Conservation (phyloP, 345 rosid species). For the Murraya paniculata region DNA sequence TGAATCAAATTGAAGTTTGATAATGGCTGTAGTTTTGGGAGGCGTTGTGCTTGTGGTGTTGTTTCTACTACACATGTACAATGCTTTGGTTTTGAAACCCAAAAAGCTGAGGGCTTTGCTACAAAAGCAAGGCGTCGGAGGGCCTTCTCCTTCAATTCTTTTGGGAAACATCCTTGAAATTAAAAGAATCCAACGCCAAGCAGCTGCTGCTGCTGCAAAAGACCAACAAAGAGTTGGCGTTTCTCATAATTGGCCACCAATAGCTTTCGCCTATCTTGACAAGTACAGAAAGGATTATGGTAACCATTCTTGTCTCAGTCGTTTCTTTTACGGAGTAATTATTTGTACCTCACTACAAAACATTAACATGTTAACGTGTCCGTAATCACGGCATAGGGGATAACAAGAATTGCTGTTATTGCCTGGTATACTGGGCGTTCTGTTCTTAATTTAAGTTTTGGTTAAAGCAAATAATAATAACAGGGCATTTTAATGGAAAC, state of each 20-base stretch:
- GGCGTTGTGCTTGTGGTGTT: slow-evolving; percentile 12
- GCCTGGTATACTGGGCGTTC: too few relatives aligned
- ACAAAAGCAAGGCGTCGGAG: slow-evolving; percentile 41
- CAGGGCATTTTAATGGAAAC: too few relatives aligned
- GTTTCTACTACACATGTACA: slow-evolving; percentile 10
- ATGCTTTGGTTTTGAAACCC: slow-evolving; percentile 25
- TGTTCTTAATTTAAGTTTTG: too few relatives aligned
- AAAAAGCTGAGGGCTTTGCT: slow-evolving; percentile 29
- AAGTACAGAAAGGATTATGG: slow-evolving; percentile 38
- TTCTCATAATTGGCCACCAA: slow-evolving; percentile 42
- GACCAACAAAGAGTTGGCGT: neutral
- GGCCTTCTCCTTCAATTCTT: slow-evolving; percentile 40
- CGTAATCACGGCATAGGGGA: too few relatives aligned
- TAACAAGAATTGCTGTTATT: too few relatives aligned
- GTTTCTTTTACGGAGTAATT: neutral
- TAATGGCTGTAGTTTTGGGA: slow-evolving; percentile 20
- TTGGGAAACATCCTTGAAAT: slow-evolving; percentile 45
- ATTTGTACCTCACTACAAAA: too few relatives aligned
- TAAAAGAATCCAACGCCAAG: slow-evolving; percentile 17
- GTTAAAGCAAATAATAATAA: too few relatives aligned
- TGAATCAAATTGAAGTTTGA: neutral
- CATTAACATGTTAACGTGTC: too few relatives aligned
- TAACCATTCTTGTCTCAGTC: slow-evolving; percentile 1
- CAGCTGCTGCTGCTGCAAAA: neutral
- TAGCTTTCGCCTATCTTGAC: slow-evolving; percentile 25